A percentile compares a stretch with the other conserved stretches of the same genome.
These are phyloP conservation scores for Cantharellus anzutake DNA, from an alignment of 768 basidiomycete genomes.

Conservation along the genomic window DNA sequence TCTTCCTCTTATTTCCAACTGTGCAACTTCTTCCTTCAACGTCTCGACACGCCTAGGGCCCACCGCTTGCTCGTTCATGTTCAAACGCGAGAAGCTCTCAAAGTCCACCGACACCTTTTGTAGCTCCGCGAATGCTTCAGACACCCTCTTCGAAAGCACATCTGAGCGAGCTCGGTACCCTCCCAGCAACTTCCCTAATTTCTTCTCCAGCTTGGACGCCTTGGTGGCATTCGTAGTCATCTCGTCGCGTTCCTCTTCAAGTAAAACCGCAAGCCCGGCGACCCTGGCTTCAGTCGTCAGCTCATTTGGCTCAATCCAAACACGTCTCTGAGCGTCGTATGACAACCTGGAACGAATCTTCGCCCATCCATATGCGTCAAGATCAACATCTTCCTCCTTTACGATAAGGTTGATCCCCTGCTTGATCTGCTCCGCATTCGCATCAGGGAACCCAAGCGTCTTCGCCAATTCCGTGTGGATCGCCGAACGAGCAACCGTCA, in stretches of 20 bases:
- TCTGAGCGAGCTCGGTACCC: constrained; percentile 71
- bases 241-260: constrained; percentile 41
- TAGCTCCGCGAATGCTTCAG: constrained; percentile 51
- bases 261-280: constrained; percentile 39
- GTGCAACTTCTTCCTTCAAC: constrained; percentile 78
- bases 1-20: constrained; percentile 55
- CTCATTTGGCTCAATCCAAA: constrained; percentile 46
- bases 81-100: constrained; percentile 61
- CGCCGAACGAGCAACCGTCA: constrained; percentile 45
- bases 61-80: constrained; percentile 47
- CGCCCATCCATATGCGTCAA: constrained; percentile 34
- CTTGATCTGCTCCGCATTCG: constrained; percentile 58
- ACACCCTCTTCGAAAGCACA: constrained; percentile 41
- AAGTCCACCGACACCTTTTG: constrained; percentile 47
- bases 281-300: constrained; percentile 43
- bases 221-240: constrained; percentile 72
- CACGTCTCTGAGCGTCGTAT: constrained; percentile 33
- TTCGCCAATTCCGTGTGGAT: constrained; percentile 69
- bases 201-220: constrained; percentile 77
- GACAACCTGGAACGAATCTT: constrained; percentile 37
- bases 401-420: constrained; percentile 50
- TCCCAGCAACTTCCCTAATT: constrained; percentile 68
- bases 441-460: constrained; percentile 69
- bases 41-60: constrained; percentile 60
- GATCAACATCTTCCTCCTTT: constrained; percentile 32